A percentile compares a stretch with the other conserved stretches of the same genome.
Conservation (phyloP, 1,139 yeast species). For the Debaryomyces coudertii region DNA sequence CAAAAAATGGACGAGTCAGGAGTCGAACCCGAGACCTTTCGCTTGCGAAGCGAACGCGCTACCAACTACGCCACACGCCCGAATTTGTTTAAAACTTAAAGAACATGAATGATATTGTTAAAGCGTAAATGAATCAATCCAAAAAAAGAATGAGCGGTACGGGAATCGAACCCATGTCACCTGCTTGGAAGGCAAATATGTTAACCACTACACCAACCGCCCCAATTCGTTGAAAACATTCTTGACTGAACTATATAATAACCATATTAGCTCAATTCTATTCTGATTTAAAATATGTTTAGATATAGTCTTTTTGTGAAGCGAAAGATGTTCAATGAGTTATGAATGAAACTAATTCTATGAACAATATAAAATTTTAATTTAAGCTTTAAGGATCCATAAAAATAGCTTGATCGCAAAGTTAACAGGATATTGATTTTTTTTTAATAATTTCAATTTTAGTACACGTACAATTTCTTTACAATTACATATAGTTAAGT, state of each 20-base stretch:
- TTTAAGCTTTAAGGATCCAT: not conserved
- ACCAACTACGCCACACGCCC: constrained; percentile 95
- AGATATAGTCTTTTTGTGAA: no score
- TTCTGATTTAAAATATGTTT: no score
- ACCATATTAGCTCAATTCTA: no score
- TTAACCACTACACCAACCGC: constrained; percentile 58
- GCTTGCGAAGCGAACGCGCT: constrained; percentile 92
- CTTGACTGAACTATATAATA: no score
- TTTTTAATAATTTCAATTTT: no score
- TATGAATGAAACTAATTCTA: no score
- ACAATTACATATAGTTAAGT: not conserved
- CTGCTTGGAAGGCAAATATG: constrained; percentile 77
- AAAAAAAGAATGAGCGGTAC: constrained; percentile 61
- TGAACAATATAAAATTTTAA: no score
- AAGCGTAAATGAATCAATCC: not conserved
- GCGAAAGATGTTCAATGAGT: no score
- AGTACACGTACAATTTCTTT: no score
- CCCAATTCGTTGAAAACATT: constrained; percentile 22
- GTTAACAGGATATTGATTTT: not conserved
- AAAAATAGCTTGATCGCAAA: not conserved
- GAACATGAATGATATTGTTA: no score
- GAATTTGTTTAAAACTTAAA: not conserved
- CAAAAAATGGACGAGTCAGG: constrained; percentile 77
- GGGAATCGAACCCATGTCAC: constrained; percentile 84
- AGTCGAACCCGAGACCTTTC: constrained; percentile 90